Base-by-base conservation (phyloP, 495 filamentous ascomycete species). In the Durotheca rogersii region DNA sequence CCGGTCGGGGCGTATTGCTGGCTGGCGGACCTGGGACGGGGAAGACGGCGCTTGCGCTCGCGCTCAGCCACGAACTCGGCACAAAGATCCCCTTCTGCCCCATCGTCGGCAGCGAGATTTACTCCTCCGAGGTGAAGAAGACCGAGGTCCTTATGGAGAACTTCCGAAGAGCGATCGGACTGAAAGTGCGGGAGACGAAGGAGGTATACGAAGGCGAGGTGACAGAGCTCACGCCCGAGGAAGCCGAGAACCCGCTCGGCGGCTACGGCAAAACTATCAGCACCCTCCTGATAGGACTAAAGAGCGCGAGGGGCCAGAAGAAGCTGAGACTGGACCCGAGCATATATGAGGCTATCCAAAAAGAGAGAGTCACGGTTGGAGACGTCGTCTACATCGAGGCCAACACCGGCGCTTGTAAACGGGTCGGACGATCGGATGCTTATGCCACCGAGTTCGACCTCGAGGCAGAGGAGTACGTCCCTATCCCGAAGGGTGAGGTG, bases 351-450 rank as follows among this genome's bases (percentile, higher is more conserved):
- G 92, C 91, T 21, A 93, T 98, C 53, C 94, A 96, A 70, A 96
- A 96, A 75, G 93, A 98, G 77, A 78, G 91, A 12, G 93, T 98
- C 38, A 87, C 90, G 0, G 85, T 96, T 11, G 93, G 93, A 61
- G 93, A 98, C 63, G 92, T 98, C 55, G 89, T 98, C 69, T 97
- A 96, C 72, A 96, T 98, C 54, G 93, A 98, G 76, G 91, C 91
- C 35, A 96, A 96, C 72, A 97, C 93, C 5, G 93, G 93, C 43
- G 88, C 93, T 30, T 95, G 93, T 69, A 98, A 97, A 76, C 79
- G 93, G 57, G 93, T 98, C 6, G 93, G 93, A 12, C 79, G 93
- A 51, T 93, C 88, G 6, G 94, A 97, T 63, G 92, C 93, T 15
- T 97, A 96, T 67, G 89, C 90, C 15, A 97, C 93, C 14, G 93